Conservation (phyloP, 2,329 filamentous ascomycete genomes). For the Furcasterigmium furcatum region DNA sequence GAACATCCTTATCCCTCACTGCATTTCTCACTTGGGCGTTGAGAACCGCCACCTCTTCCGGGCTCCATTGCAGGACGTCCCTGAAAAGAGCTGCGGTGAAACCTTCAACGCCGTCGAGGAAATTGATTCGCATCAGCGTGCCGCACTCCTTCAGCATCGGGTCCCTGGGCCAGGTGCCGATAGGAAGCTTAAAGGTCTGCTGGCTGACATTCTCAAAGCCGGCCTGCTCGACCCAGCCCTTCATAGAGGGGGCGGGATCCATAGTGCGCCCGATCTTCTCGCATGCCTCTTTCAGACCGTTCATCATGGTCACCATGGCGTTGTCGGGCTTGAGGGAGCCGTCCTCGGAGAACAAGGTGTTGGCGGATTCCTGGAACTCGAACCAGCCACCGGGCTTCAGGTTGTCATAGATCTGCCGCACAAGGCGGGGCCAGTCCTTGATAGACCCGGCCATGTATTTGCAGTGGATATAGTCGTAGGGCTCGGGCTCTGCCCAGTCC, state of each 20-base stretch:
- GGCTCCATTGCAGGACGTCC: slow-evolving; percentile 20
- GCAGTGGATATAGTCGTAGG: slow-evolving; percentile 10
- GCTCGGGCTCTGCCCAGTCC: slow-evolving; percentile 2
- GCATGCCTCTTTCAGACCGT: slow-evolving; percentile 17
- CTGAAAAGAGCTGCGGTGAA: slow-evolving; percentile 21
- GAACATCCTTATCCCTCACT: slow-evolving; percentile 20
- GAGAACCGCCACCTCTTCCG: slow-evolving; percentile 18
- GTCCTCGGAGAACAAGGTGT: slow-evolving; percentile 7
- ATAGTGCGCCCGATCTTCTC: slow-evolving; percentile 23
- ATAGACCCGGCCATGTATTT: slow-evolving; percentile 24
- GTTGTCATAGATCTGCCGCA: slow-evolving; percentile 2
- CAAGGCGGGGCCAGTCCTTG: slow-evolving; percentile 20
- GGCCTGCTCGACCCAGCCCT: slow-evolving; percentile 17
- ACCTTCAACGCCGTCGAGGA: slow-evolving; percentile 15
- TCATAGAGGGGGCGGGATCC: slow-evolving; percentile 19
- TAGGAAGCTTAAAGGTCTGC: slow-evolving; percentile 22
- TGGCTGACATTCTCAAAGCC: slow-evolving; percentile 28
- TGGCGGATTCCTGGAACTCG: slow-evolving; percentile 5
- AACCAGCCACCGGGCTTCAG: slow-evolving; percentile 7
- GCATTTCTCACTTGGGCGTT: slow-evolving; percentile 19
- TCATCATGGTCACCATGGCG: slow-evolving; percentile 15
- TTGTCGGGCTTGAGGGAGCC: slow-evolving; percentile 2
- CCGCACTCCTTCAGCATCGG: slow-evolving; percentile 35
- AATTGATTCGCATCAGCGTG: slow-evolving; percentile 16
- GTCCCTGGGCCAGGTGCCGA: slow-evolving; percentile 35